phyloP scores from a whole-genome alignment of 306 rosid species.

The Trichosanthes truncata region DNA sequence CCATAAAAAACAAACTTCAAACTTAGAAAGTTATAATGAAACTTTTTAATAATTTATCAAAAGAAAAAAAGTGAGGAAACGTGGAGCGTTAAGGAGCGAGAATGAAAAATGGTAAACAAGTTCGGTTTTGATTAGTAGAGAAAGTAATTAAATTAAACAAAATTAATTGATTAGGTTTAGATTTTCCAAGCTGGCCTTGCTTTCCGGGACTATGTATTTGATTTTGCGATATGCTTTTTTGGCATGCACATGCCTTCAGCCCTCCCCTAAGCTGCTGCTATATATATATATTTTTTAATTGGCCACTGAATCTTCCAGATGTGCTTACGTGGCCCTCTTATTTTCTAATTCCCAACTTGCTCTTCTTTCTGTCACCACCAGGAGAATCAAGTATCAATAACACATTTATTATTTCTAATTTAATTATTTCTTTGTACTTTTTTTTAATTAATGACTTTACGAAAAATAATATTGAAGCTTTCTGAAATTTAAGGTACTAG shows the following conservation, averaged over 20 bases:
- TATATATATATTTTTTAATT: background rate
- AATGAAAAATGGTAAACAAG: background rate
- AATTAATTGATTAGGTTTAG: background rate
- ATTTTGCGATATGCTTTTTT: background rate
- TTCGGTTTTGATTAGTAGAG: background rate
- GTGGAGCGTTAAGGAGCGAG: background rate
- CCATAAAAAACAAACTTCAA: no score
- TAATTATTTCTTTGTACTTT: background rate
- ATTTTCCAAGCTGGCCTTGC: slow-evolving; percentile 2
- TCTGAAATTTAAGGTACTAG: background rate
- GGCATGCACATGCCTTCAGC: slow-evolving; percentile 6
- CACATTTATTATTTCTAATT: background rate
- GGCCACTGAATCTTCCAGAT: background rate
- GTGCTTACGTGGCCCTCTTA: background rate
- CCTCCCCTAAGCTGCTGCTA: background rate
- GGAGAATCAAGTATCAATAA: background rate
- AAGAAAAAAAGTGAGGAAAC: background rate
- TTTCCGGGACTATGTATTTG: background rate
- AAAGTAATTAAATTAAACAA: background rate
- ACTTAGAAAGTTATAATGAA: no score
- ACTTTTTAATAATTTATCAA: no score
- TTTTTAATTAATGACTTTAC: no score
- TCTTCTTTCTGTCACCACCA: background rate
- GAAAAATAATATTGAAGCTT: background rate
- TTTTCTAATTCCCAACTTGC: background rate